A percentile compares a stretch with the other conserved stretches of the same genome.
Conservation (phyloP, 495 filamentous ascomycete genomes). For the Niebla homalea region DNA sequence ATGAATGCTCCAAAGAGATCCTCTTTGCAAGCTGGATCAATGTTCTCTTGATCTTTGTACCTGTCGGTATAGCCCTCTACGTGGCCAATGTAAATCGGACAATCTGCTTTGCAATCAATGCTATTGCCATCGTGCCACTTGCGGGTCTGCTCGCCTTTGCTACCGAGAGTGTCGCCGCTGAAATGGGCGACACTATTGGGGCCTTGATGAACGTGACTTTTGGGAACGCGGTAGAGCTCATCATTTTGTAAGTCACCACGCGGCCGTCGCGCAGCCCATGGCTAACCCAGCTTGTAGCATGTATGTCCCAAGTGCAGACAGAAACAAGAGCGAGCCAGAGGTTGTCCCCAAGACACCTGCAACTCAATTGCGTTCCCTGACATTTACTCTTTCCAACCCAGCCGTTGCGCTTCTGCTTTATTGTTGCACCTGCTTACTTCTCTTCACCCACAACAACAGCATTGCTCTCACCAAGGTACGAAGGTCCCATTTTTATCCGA, state of each 20-base stretch:
- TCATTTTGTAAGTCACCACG: constrained; percentile 51
- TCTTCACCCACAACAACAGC: constrained; percentile 26
- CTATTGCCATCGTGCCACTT: constrained; percentile 69
- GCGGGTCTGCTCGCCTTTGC: constrained; percentile 68
- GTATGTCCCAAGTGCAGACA: constrained; percentile 27
- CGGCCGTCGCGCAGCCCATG: constrained; percentile 1
- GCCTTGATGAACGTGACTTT: constrained; percentile 79
- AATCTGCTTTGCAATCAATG: constrained; percentile 65
- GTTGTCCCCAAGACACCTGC: constrained; percentile 26
- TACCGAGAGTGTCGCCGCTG: constrained; percentile 67
- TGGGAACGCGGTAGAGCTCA: constrained; percentile 80
- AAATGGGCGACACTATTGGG: constrained; percentile 67
- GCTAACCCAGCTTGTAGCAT: constrained; percentile 23
- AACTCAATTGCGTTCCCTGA: constrained; percentile 27
- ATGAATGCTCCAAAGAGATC: constrained; percentile 36
- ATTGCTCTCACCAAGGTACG: constrained; percentile 51
- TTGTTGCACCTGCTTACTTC: constrained; percentile 24
- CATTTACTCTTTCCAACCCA: constrained; percentile 16
- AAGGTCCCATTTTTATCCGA: constrained; percentile 4
- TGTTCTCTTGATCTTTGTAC: constrained; percentile 65
- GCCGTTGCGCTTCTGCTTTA: constrained; percentile 4
- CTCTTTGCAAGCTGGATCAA: constrained; percentile 64
- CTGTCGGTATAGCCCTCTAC: constrained; percentile 54
- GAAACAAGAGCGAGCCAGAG: constrained; percentile 30
- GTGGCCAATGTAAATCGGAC: constrained; percentile 27